phyloP scores from a whole-genome alignment of 352 stramenopile genomes.

The Phytophthora quininea region DNA sequence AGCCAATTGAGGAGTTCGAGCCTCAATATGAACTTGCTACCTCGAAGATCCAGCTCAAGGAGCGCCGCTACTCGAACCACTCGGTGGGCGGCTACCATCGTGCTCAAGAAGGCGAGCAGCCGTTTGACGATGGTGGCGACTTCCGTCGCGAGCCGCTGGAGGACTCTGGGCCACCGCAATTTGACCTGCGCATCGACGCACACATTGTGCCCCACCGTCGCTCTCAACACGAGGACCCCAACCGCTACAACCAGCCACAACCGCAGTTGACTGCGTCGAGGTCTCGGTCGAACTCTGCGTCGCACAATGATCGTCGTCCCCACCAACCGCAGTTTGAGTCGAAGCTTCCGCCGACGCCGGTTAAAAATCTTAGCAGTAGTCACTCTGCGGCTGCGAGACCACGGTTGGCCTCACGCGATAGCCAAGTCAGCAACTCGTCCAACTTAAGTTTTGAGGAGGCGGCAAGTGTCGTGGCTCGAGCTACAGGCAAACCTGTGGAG shows the following conservation, averaged over 20 bases:
- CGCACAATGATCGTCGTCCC: conserved; percentile 12
- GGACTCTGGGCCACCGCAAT: conserved; percentile 17
- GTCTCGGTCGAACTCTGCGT: conserved; percentile 22
- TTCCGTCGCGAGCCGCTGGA: conserved; percentile 31
- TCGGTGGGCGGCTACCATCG: conserved; percentile 22
- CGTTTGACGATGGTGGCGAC: conserved; percentile 32
- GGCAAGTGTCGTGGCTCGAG: conserved; percentile 56
- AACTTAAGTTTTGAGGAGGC: conserved; percentile 59
- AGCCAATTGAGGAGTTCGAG: conserved; percentile 26
- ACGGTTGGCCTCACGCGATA: conserved; percentile 30
- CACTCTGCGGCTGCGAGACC: conserved; percentile 9
- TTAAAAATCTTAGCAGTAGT: conserved; percentile 4
- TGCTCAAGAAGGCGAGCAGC: conserved; percentile 3
- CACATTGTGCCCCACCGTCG: conserved; percentile 26
- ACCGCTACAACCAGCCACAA: conserved; percentile 11
- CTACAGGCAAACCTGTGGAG: conserved; percentile 58
- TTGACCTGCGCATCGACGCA: conserved; percentile 37
- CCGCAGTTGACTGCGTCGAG: conserved; percentile 7
- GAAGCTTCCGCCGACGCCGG: conserved; percentile 8
- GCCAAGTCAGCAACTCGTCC: conserved; percentile 32
- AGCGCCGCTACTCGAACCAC: conserved; percentile 31
- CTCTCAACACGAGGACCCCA: conserved; percentile 13
- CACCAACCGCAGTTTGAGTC: conserved; percentile 22
- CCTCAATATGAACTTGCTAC: conserved; percentile 16
- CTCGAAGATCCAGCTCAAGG: conserved; percentile 21